Evolutionary conservation across 2,329 filamentous ascomycete species (phyloP), one percentile per base, ranked within the genome.

Genomic region (Fusarium sp.): DNA sequence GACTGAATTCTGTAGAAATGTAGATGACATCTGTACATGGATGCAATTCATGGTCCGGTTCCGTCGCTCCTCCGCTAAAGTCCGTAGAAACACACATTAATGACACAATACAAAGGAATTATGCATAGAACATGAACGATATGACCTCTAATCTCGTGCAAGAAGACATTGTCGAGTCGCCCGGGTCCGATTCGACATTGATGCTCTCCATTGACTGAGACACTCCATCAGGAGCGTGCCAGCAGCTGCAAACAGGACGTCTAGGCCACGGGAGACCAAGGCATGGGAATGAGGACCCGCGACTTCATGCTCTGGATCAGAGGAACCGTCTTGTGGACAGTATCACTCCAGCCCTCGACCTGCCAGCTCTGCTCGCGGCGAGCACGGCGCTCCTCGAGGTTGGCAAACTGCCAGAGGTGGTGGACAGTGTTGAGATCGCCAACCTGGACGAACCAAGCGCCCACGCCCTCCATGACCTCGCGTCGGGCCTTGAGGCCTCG

Each of bases 401-500:
- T 93, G 73, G 95, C 94, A 83, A 98, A 99, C 79, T 99, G 96
- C 96, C 96, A 99, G 20, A 99, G 86, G 79, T 98, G 95, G 80
- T 99, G 94, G 33, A 99, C 96, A 0, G 93, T 97, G 83, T 99
- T 99, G 69, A 99, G 85, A 58, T 97, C 95, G 66, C 96, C 96
- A 75, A 99, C 95, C 83, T 99, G 96, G 40, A 97, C 95, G 76
- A 99, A 99, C 96, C 96, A 99, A 6, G 96, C 96, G 31, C 95
- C 94, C 0, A 97, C 94, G 13, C 96, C 96, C 81, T 99, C 96
- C 96, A 99, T 99, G 60, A 98, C 95, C 81, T 98, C 93, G 54
- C 93, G 89, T 56, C 96, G 89, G 2, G 96, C 96, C 81, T 92
- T 92, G 59, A 99, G 86, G 25, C 96, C 96, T 70, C 93, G 90